Evolutionary conservation across 345 rosid species (phyloP).

Genomic region (Euphorbia pulcherrima): DNA sequence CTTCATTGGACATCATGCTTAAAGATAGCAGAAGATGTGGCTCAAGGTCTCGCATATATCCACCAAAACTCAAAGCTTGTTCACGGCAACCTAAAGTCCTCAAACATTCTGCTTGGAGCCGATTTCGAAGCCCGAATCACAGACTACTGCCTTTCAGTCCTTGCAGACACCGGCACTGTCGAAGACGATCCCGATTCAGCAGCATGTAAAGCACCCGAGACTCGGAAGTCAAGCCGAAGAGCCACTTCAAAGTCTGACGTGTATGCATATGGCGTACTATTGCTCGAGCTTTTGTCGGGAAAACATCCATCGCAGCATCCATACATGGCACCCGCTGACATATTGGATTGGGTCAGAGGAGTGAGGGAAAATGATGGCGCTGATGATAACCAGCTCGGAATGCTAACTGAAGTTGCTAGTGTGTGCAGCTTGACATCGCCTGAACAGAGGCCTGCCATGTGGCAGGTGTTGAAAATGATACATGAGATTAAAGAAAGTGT

Average conservation of each 20-base stretch:
- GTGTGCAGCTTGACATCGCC: constrained; percentile 58
- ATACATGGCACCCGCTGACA: constrained; percentile 28
- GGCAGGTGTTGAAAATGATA: constrained; percentile 92
- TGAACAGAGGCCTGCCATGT: constrained; percentile 94
- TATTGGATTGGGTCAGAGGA: constrained; percentile 57
- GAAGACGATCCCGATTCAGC: constrained; percentile 37
- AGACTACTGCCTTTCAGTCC: constrained; percentile 70
- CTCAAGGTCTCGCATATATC: constrained; percentile 88
- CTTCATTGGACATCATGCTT: constrained; percentile 94
- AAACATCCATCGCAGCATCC: constrained; percentile 64
- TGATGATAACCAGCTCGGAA: constrained; percentile 54
- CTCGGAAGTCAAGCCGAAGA: constrained; percentile 30
- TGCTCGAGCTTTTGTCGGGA: constrained; percentile 80
- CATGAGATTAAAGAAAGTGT: constrained; percentile 80
- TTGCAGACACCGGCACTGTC: constrained; percentile 31
- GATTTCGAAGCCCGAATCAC: constrained; percentile 84
- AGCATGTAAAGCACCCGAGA: constrained; percentile 64
- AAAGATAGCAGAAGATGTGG: constrained; percentile 88
- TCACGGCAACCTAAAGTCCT: constrained; percentile 85
- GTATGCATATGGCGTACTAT: constrained; percentile 63
- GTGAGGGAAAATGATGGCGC: constrained; percentile 48
- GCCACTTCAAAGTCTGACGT: constrained; percentile 64
- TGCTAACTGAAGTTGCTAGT: constrained; percentile 73
- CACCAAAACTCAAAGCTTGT: constrained; percentile 95
- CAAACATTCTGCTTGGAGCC: constrained; percentile 76